Conservation (phyloP, 31 red algal species). For the Bonnemaisonia californica region DNA sequence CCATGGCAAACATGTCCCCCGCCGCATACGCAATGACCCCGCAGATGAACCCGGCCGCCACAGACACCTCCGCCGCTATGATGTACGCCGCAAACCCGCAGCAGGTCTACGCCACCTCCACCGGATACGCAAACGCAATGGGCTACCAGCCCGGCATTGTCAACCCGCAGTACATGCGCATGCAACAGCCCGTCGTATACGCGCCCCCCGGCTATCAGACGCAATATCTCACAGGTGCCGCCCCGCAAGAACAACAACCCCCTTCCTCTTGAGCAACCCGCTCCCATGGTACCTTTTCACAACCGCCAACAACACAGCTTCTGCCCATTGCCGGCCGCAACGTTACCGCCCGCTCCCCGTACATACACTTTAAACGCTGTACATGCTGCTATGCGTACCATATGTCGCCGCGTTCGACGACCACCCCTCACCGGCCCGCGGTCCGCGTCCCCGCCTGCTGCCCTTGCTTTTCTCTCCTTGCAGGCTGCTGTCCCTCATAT, state of each 20-base stretch:
- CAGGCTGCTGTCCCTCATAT: neutral
- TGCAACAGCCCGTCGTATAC: slow-evolving; percentile 65
- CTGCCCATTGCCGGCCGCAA: too few relatives aligned
- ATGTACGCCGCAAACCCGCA: slow-evolving; percentile 24
- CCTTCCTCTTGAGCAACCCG: neutral
- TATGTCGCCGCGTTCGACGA: neutral
- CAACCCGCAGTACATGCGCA: slow-evolving; percentile 66
- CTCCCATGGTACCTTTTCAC: neutral
- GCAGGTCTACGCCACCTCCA: slow-evolving; percentile 41
- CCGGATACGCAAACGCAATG: slow-evolving; percentile 43
- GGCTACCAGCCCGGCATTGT: slow-evolving; percentile 58
- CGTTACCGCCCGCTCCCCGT: too few relatives aligned
- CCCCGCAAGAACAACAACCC: slow-evolving; percentile 34
- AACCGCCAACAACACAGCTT: neutral
- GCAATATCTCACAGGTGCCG: slow-evolving; percentile 39
- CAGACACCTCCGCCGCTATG: slow-evolving; percentile 39
- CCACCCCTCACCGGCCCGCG: neutral
- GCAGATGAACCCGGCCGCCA: slow-evolving; percentile 27
- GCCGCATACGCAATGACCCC: slow-evolving; percentile 15
- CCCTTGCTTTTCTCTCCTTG: too few relatives aligned
- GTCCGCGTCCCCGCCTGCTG: neutral
- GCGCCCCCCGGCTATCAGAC: slow-evolving; percentile 50
- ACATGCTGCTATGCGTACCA: neutral
- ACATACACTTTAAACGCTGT: neutral
- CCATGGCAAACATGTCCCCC: slow-evolving; percentile 17